Evolutionary conservation across 1,139 yeast genomes (phyloP).

Genomic region (Suhomyces maxii): DNA sequence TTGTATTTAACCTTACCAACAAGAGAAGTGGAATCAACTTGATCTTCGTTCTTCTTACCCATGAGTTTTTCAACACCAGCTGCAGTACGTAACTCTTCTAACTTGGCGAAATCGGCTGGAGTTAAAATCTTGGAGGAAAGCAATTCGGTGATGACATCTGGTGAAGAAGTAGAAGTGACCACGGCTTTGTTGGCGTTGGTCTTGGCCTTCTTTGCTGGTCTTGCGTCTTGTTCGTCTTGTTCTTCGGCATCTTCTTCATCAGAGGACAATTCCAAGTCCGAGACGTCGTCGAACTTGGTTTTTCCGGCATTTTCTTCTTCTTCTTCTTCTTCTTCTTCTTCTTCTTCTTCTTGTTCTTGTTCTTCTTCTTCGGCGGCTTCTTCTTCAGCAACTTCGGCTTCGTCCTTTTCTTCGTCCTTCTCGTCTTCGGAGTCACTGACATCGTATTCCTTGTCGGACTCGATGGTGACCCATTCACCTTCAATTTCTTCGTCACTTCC

Average conservation of each 20-base stretch:
- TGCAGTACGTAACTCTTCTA: constrained; percentile 79
- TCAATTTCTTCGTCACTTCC: constrained; percentile 53
- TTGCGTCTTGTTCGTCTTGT: constrained; percentile 21
- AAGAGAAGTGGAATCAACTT: constrained; percentile 74
- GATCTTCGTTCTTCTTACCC: constrained; percentile 72
- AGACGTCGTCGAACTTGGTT: constrained; percentile 33
- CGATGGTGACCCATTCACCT: constrained; percentile 62
- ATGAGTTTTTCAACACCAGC: constrained; percentile 81
- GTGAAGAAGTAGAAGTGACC: constrained; percentile 19
- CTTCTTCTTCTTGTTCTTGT: constrained; percentile 41
- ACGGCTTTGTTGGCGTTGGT: constrained; percentile 2
- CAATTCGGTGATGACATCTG: constrained; percentile 57
- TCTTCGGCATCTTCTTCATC: constrained; percentile 36
- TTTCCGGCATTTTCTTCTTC: constrained; percentile 19
- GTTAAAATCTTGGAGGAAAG: constrained; percentile 80
- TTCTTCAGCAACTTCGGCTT: constrained; percentile 49
- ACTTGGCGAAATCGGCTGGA: constrained; percentile 95
- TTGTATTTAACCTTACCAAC: constrained; percentile 86
- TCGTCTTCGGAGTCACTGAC: constrained; percentile 51
- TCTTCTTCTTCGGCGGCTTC: constrained; percentile 51
- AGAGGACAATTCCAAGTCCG: constrained; percentile 36
- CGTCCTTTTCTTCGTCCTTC: constrained; percentile 40
- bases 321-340: constrained; percentile 32
- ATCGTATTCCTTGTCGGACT: constrained; percentile 59
- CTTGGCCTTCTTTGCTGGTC: constrained; percentile 29